Conservation (phyloP, 345 rosid genomes). For the Anastatica hierochuntica region DNA sequence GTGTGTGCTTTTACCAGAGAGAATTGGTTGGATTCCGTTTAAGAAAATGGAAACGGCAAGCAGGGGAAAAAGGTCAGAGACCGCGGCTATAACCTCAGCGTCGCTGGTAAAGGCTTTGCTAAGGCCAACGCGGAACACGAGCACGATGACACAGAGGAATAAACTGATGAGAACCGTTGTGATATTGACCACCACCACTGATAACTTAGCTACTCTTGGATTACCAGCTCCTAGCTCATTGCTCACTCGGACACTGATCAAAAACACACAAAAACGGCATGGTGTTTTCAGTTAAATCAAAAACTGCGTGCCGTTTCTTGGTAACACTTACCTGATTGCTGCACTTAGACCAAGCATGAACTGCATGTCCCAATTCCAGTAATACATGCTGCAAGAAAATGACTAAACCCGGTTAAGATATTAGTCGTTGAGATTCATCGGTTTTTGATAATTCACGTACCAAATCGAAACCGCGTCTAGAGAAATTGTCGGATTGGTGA, state of each 20-base stretch:
- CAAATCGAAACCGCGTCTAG: constrained; percentile 82
- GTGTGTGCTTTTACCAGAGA: constrained; percentile 46
- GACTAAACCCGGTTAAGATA: not conserved
- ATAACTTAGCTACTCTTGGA: constrained; percentile 58
- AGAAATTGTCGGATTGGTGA: constrained; percentile 59
- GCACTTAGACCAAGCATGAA: constrained; percentile 82
- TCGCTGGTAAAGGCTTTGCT: constrained; percentile 71
- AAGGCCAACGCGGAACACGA: constrained; percentile 41
- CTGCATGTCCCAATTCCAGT: constrained; percentile 78
- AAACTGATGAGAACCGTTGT: constrained; percentile 55
- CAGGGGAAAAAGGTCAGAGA: constrained; percentile 53
- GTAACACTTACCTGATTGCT: constrained; percentile 50
- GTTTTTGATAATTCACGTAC: constrained; percentile 16
- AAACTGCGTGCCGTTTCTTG: not conserved
- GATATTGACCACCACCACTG: constrained; percentile 62
- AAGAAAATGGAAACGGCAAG: constrained; percentile 79
- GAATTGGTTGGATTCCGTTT: constrained; percentile 90
- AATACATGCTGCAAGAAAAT: constrained; percentile 54
- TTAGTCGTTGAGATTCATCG: not conserved
- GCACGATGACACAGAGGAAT: constrained; percentile 39
- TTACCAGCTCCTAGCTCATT: constrained; percentile 91
- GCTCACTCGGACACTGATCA: constrained; percentile 61
- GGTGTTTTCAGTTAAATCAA: not conserved
- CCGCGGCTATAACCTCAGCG: constrained; percentile 51
- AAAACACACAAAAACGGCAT: not conserved